Conservation (phyloP, 2,329 filamentous ascomycete species). For the Fusarium newnesense region DNA sequence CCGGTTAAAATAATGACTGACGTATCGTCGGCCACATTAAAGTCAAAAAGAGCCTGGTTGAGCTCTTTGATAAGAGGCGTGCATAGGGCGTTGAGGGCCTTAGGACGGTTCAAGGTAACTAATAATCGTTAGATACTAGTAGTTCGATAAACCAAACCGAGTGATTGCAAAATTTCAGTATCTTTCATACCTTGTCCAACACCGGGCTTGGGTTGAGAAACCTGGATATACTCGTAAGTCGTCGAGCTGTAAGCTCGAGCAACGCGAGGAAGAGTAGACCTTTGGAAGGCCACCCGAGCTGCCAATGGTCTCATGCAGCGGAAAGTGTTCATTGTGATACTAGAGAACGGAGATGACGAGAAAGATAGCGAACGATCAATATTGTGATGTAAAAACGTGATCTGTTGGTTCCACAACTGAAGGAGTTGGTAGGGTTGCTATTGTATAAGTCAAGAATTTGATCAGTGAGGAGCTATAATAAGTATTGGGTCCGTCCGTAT, state of each 20-base stretch:
- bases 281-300: slow-evolving; percentile 58
- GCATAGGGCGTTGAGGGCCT: slow-evolving; percentile 93
- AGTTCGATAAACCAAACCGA: not conserved
- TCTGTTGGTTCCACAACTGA: not conserved
- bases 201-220: slow-evolving; percentile 85
- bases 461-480: slow-evolving; percentile 15
- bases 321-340: slow-evolving; percentile 60
- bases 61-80: slow-evolving; percentile 92
- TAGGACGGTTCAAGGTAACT: slow-evolving; percentile 95
- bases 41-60: slow-evolving; percentile 77
- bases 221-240: slow-evolving; percentile 83
- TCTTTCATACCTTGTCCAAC: slow-evolving; percentile 87
- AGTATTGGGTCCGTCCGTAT: slow-evolving; percentile 3
- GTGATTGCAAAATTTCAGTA: not conserved
- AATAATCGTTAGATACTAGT: slow-evolving; percentile 9
- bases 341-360: not conserved
- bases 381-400: not conserved
- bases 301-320: slow-evolving; percentile 70
- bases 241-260: slow-evolving; percentile 63
- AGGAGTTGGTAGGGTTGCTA: not conserved
- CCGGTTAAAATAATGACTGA: slow-evolving; percentile 88
- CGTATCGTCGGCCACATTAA: slow-evolving; percentile 76
- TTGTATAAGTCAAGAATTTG: slow-evolving; percentile 19
- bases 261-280: slow-evolving; percentile 66
- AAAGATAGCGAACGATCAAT: not conserved